A percentile compares a stretch with the other conserved stretches of the same genome.
phyloP scores from a whole-genome alignment of 1,284 basidiomycete species.

The Ustilago crameri region DNA sequence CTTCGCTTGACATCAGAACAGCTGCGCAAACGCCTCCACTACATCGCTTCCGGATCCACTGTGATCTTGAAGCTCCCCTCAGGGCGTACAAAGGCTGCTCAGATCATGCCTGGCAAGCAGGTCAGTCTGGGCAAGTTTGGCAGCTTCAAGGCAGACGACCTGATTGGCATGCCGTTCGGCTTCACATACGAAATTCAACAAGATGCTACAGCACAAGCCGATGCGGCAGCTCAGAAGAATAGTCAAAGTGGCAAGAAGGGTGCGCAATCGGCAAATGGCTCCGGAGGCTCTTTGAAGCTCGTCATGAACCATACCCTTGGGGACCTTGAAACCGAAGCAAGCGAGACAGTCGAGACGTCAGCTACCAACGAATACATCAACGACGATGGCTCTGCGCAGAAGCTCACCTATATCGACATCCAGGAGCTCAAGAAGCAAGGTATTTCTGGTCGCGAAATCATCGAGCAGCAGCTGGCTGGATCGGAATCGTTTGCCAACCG shows the following conservation, averaged over 20 bases:
- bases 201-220: conserved; percentile 4
- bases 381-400: conserved; percentile 64
- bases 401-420: conserved; percentile 66
- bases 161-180: conserved; percentile 66
- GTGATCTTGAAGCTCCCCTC: conserved; percentile 61
- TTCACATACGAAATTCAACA: conserved; percentile 65
- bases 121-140: conserved; percentile 68
- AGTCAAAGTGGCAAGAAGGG: conserved; percentile 16
- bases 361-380: conserved; percentile 68
- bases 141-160: conserved; percentile 60
- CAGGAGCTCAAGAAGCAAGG: conserved; percentile 65
- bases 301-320: conserved; percentile 54
- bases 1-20: conserved; percentile 39
- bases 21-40: conserved; percentile 46
- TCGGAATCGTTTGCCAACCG: conserved; percentile 59
- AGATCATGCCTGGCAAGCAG: conserved; percentile 52
- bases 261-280: background rate
- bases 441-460: conserved; percentile 62
- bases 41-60: conserved; percentile 46
- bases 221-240: conserved; percentile 6
- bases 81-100: conserved; percentile 58
- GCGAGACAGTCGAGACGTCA: conserved; percentile 56
- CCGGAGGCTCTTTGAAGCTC: conserved; percentile 23
- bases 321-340: conserved; percentile 39
- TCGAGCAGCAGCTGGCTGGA: conserved; percentile 57